A percentile compares a stretch with the other conserved stretches of the same genome.
Evolutionary conservation across 2,329 filamentous ascomycete genomes (phyloP).

Genomic region (Truncatella angustata): DNA sequence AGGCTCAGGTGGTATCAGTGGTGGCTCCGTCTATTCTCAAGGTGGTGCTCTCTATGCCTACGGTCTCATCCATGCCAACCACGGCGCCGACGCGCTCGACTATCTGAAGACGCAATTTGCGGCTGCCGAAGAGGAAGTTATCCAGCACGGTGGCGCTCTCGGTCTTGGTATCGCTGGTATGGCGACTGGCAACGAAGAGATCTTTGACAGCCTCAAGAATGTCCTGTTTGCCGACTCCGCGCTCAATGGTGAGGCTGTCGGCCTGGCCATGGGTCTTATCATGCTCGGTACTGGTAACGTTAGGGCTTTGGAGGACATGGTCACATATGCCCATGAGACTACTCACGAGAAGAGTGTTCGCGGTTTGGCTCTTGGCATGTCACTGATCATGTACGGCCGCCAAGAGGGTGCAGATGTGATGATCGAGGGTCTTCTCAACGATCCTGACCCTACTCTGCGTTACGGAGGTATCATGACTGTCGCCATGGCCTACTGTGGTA

Average conservation of each 20-base stretch:
- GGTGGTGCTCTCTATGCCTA: slow-evolving; percentile 95
- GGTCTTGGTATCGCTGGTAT: slow-evolving; percentile 96
- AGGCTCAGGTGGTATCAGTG: slow-evolving; percentile 61
- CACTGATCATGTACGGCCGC: slow-evolving; percentile 94
- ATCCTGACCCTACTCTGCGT: slow-evolving; percentile 88
- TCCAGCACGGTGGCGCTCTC: slow-evolving; percentile 93
- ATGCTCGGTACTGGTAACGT: slow-evolving; percentile 98
- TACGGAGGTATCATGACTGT: slow-evolving; percentile 99
- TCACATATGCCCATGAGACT: slow-evolving; percentile 94
- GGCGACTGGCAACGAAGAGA: slow-evolving; percentile 86
- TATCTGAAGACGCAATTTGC: slow-evolving; percentile 76
- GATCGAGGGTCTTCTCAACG: slow-evolving; percentile 88
- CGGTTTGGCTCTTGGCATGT: slow-evolving; percentile 93
- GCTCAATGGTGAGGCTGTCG: slow-evolving; percentile 94
- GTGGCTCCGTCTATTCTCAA: slow-evolving; percentile 91
- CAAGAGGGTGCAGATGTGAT: slow-evolving; percentile 94
- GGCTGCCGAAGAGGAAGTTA: slow-evolving; percentile 81
- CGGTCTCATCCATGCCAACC: slow-evolving; percentile 95
- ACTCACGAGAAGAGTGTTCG: slow-evolving; percentile 99
- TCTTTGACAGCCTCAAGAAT: slow-evolving; percentile 86
- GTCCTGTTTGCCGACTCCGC: slow-evolving; percentile 93
- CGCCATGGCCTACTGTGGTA: slow-evolving; percentile 94
- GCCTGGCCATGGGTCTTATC: slow-evolving; percentile 92
- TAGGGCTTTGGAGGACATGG: slow-evolving; percentile 93
- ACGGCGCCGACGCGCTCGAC: slow-evolving; percentile 84